These are phyloP conservation scores for Pezicula neosporulosa DNA, from an alignment of 2,329 filamentous ascomycete species.

Conservation along the genomic window DNA sequence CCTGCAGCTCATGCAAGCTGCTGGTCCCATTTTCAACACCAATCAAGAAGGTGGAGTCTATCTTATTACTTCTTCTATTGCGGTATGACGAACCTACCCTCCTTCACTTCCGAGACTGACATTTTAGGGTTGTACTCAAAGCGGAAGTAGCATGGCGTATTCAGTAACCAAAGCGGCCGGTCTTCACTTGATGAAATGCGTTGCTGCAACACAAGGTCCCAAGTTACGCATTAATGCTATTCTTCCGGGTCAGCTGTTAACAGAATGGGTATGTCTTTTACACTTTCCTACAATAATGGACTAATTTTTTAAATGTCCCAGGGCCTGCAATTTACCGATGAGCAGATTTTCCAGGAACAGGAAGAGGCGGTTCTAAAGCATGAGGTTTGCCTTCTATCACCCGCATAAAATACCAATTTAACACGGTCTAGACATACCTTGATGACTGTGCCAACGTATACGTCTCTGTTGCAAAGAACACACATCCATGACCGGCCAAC, in stretches of 20 bases:
- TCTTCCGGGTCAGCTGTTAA: conserved; percentile 55
- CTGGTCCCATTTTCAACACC: background rate
- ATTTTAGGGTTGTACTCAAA: background rate
- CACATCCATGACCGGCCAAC: conserved; percentile 40
- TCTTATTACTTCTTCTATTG: background rate
- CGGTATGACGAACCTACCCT: background rate
- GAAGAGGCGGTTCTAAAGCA: background rate
- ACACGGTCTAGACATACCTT: conserved; percentile 32
- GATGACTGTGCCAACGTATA: conserved; percentile 39
- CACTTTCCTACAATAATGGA: background rate
- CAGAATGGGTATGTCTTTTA: conserved; percentile 46
- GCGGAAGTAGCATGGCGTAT: conserved; percentile 56
- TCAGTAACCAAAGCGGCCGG: conserved; percentile 56
- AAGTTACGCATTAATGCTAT: conserved; percentile 58
- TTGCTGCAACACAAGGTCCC: conserved; percentile 54
- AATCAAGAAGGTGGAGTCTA: background rate
- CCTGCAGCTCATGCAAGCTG: background rate
- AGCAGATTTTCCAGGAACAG: background rate
- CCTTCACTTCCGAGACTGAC: conserved; percentile 5
- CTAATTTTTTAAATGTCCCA: background rate
- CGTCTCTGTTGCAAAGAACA: conserved; percentile 38
- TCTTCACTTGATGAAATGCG: conserved; percentile 56
- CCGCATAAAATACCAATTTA: background rate
- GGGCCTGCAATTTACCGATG: background rate
- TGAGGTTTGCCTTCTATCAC: background rate